Base-by-base conservation (phyloP, 1,139 yeast species). In the Hansenula anomala region DNA sequence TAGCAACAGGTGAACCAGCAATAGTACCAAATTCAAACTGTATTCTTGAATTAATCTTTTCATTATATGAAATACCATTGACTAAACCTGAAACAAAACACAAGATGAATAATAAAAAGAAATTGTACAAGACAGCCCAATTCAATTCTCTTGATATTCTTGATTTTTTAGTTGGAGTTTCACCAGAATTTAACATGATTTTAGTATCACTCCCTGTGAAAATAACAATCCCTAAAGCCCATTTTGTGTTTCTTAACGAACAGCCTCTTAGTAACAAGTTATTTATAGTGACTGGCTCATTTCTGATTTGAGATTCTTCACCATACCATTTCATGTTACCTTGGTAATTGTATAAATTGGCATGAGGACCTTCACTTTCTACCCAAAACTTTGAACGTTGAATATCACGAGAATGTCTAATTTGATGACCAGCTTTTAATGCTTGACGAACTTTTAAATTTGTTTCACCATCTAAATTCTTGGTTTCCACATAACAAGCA, bases 381-480 rank as follows among this genome's bases (percentile, higher is more conserved):
- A 92, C 67, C 85, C 90, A 80, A 55, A 89, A 87, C 53, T 76
- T 78, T 30, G 89, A 71, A 51, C 79, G 74, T 37, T 83, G 82
- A 45, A 90, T 72, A 56, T 90, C 97, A 24, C 71, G 66, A 0
- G 94, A 71, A 51, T 77, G 89, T 49, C 71, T 74, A 41, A 87
- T 67, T 12, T 66, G 60, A 33, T 79, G 76, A 18, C 94, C 88
- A 52, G 88, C 78, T 45, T 78, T 75, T 42, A 90, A 64, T 13
- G 95, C 80, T 47, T 78, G 81, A 45, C 88, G 83, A 36, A 79
- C 78, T 61, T 92, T 92, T 59, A 92, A 71, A 58, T 92, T 92
- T 6, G 97, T 88, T 63, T 92, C 98, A 59, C 98, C 98, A 63
- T 92, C 97, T 52, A 92, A 72, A 59, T 92, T 92, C 56, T 89